These are phyloP conservation scores for Rhodofomes roseus DNA, from an alignment of 1,284 basidiomycete species.

Conservation along the genomic window DNA sequence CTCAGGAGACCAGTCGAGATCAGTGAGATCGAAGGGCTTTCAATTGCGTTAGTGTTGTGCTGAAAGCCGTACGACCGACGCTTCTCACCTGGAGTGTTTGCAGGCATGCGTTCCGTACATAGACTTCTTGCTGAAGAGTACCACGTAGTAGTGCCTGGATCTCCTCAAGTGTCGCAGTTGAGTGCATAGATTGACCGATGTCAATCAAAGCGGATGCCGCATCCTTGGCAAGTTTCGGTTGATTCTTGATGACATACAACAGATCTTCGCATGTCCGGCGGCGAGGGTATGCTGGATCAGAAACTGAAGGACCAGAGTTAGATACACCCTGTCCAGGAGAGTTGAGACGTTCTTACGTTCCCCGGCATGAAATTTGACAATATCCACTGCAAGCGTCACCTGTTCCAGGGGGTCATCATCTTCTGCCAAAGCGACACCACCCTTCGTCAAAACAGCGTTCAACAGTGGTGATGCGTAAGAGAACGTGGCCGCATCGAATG, in stretches of 20 bases:
- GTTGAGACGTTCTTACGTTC: conserved; percentile 61
- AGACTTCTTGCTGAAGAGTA: conserved; percentile 84
- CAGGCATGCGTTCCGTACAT: conserved; percentile 87
- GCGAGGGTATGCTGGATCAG: conserved; percentile 70
- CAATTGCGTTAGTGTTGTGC: not conserved
- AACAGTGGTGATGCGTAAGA: conserved; percentile 82
- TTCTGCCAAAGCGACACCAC: conserved; percentile 59
- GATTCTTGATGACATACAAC: conserved; percentile 71
- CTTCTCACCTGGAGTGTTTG: conserved; percentile 79
- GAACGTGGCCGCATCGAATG: conserved; percentile 85
- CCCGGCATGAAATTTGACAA: conserved; percentile 83
- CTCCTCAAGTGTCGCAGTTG: conserved; percentile 63
- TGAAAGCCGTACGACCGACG: not conserved
- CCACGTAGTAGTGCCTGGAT: conserved; percentile 67
- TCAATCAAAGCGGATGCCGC: conserved; percentile 83
- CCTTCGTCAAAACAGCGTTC: conserved; percentile 62
- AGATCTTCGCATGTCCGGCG: conserved; percentile 69
- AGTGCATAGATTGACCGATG: conserved; percentile 79
- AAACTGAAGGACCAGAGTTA: conserved; percentile 41
- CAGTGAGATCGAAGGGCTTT: conserved; percentile 92
- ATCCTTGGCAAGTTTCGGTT: conserved; percentile 84
- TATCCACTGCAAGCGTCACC: conserved; percentile 78
- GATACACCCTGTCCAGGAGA: not conserved
- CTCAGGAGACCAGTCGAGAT: conserved; percentile 88
- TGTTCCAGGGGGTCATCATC: conserved; percentile 88